Percentiles rank a stretch among this genome's conserved stretches.
Evolutionary conservation across 2,329 filamentous ascomycete genomes (phyloP).

Genomic region (Colletotrichum theobromicola): DNA sequence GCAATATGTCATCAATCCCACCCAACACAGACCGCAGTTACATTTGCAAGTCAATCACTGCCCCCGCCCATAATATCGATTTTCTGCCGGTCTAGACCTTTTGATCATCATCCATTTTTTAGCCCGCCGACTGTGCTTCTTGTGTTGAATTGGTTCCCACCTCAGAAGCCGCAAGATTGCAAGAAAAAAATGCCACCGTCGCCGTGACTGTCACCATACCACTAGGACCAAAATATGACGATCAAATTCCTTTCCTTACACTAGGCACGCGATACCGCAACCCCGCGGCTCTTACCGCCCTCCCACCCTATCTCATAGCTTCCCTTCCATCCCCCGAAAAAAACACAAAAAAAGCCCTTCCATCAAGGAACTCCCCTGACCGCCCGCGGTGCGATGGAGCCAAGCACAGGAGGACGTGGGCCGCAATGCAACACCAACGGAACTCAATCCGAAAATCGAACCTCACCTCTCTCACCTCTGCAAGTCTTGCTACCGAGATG

Average conservation of each 20-base stretch:
- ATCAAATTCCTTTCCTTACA: not conserved
- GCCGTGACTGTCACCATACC: not conserved
- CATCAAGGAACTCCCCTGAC: not conserved
- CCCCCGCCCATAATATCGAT: not conserved
- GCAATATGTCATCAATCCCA: not conserved
- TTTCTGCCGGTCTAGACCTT: not conserved
- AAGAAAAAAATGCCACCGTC: not conserved
- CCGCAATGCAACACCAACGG: not conserved
- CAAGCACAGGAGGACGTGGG: not conserved
- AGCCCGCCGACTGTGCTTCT: not conserved
- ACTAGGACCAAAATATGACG: not conserved
- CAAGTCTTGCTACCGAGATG: not conserved
- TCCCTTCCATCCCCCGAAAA: not conserved
- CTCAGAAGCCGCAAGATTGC: not conserved
- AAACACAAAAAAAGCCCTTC: not conserved
- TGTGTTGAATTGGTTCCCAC: not conserved
- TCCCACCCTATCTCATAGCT: no score
- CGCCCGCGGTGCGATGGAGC: not conserved
- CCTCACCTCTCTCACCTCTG: not conserved
- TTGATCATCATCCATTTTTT: not conserved
- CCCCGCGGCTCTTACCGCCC: not conserved
- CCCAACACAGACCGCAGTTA: not conserved
- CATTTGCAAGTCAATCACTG: not conserved
- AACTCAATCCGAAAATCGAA: slow-evolving; percentile 1
- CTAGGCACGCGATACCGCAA: not conserved